These are phyloP conservation scores for Diplotaxis tenuifolia DNA, from an alignment of 345 rosid species.

Conservation along the genomic window DNA sequence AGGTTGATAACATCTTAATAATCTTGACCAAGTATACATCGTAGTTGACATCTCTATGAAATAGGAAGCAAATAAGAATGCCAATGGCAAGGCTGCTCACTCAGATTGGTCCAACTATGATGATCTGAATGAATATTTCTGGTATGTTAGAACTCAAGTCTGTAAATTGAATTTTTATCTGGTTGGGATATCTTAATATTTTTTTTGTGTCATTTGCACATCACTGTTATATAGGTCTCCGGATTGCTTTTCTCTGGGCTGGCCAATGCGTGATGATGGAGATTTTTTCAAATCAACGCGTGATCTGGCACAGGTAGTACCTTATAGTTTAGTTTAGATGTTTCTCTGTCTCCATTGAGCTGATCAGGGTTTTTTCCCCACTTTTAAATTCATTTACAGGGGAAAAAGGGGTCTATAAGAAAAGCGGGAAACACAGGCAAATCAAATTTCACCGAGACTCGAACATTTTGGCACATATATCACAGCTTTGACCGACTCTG, in stretches of 20 bases:
- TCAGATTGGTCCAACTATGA: conserved; percentile 96
- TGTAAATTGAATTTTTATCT: conserved; percentile 20
- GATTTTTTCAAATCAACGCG: conserved; percentile 80
- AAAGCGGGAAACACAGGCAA: conserved; percentile 74
- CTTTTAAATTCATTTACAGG: conserved; percentile 42
- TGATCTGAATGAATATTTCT: conserved; percentile 96
- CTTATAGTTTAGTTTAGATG: conserved; percentile 26
- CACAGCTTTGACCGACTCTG: conserved; percentile 92
- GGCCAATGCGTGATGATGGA: conserved; percentile 99
- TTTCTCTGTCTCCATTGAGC: conserved; percentile 15
- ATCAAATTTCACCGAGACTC: conserved; percentile 86
- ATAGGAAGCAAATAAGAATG: conserved; percentile 84
- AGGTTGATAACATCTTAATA: not conserved
- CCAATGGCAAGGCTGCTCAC: conserved; percentile 77
- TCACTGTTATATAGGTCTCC: conserved; percentile 58
- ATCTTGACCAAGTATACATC: conserved; percentile 20
- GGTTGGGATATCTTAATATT: conserved; percentile 4
- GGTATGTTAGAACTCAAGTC: conserved; percentile 50
- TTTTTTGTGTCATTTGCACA: conserved; percentile 11
- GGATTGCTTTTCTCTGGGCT: conserved; percentile 97
- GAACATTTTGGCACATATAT: conserved; percentile 95
- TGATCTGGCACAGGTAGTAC: conserved; percentile 45
- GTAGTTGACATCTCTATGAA: conserved; percentile 22
- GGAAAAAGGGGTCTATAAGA: conserved; percentile 48
- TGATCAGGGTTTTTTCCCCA: not conserved